Percentiles rank a stretch among this genome's conserved stretches.
phyloP scores from a whole-genome alignment of 768 basidiomycete species.

The Lepiota brunneoincarnata region DNA sequence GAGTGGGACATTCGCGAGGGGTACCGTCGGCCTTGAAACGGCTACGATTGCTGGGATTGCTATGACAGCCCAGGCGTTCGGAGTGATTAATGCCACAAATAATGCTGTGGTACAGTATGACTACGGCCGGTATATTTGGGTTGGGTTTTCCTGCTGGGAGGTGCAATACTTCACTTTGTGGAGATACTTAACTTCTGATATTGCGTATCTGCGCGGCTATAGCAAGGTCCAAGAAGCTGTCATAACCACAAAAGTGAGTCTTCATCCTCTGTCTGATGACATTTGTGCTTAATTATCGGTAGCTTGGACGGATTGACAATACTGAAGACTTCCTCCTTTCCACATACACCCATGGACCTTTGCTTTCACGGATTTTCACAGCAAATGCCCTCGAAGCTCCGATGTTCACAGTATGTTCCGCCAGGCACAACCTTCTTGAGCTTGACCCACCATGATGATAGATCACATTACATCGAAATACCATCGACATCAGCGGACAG shows the following conservation, averaged over 20 bases:
- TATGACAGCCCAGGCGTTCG: slow-evolving; percentile 50
- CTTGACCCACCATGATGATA: slow-evolving; percentile 10
- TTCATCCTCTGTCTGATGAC: not conserved
- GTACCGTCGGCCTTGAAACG: slow-evolving; percentile 50
- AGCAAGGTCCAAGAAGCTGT: slow-evolving; percentile 39
- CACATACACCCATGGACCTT: slow-evolving; percentile 38
- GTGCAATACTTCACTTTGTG: slow-evolving; percentile 27
- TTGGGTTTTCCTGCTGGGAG: slow-evolving; percentile 67
- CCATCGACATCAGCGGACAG: slow-evolving; percentile 54
- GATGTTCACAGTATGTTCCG: slow-evolving; percentile 43
- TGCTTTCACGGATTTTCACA: slow-evolving; percentile 45
- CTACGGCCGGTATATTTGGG: slow-evolving; percentile 63
- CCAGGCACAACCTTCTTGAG: not conserved
- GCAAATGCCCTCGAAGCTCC: slow-evolving; percentile 39
- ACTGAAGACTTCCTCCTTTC: slow-evolving; percentile 36
- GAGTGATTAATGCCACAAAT: slow-evolving; percentile 55
- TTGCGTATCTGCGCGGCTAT: not conserved
- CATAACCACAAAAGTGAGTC: slow-evolving; percentile 20
- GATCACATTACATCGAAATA: slow-evolving; percentile 56
- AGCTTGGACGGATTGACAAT: slow-evolving; percentile 22
- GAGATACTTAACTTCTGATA: not conserved
- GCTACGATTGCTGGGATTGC: slow-evolving; percentile 54
- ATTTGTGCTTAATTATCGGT: not conserved
- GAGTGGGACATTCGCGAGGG: slow-evolving; percentile 60
- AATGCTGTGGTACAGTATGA: slow-evolving; percentile 52